These are phyloP conservation scores for Camelina sativa DNA, from an alignment of 345 rosid species.

Conservation along the genomic window DNA sequence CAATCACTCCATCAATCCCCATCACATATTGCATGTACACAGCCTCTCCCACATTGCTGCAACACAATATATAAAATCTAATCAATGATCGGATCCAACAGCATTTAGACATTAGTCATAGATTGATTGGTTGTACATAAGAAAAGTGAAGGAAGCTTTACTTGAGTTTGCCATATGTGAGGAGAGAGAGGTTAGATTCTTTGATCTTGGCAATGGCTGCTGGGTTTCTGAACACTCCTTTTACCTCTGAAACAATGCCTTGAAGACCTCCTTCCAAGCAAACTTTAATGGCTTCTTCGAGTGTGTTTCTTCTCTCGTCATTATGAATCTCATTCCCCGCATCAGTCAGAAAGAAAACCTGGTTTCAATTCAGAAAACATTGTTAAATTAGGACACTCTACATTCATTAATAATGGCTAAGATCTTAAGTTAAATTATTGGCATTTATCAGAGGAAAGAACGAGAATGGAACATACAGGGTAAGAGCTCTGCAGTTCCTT, in stretches of 20 bases:
- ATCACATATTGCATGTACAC: constrained; percentile 93
- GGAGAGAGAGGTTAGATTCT: constrained; percentile 77
- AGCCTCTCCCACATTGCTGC: constrained; percentile 86
- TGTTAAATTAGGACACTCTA: neutral
- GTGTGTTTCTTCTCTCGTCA: constrained; percentile 76
- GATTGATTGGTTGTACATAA: neutral
- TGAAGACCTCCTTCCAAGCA: constrained; percentile 78
- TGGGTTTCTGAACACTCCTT: constrained; percentile 79
- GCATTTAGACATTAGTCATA: neutral
- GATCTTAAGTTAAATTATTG: neutral
- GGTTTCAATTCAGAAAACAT: neutral
- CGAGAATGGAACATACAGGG: constrained; percentile 60
- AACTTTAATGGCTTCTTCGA: constrained; percentile 83
- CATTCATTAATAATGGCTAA: neutral
- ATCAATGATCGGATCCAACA: neutral
- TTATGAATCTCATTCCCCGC: constrained; percentile 62
- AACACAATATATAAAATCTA: neutral
- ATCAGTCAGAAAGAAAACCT: constrained; percentile 87
- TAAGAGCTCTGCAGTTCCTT: constrained; percentile 70
- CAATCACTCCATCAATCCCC: constrained; percentile 92
- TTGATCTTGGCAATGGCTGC: constrained; percentile 73
- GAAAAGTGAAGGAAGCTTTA: constrained; percentile 33
- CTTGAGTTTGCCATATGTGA: constrained; percentile 88
- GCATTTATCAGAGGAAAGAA: neutral
- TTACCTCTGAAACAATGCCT: constrained; percentile 87